phyloP scores from a whole-genome alignment of 768 basidiomycete genomes.

The Lentinula detonsa region DNA sequence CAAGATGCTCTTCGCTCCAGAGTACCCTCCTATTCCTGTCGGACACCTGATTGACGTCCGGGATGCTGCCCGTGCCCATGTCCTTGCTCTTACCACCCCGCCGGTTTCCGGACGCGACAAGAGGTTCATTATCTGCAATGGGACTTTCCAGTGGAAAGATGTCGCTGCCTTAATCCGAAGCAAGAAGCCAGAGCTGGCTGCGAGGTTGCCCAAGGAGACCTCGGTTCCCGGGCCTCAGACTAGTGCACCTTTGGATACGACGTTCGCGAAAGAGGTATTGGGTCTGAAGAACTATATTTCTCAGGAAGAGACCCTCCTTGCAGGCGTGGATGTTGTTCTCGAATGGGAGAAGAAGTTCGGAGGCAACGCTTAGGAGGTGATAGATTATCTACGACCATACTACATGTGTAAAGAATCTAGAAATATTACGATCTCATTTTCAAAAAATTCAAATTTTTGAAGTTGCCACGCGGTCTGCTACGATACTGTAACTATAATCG shows the following conservation, averaged over 20 bases:
- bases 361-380: neutral
- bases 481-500: too few relatives aligned
- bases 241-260: constrained; percentile 5
- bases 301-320: constrained; percentile 5
- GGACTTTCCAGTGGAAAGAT: constrained; percentile 5
- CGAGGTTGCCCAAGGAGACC: constrained; percentile 1
- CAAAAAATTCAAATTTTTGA: too few relatives aligned
- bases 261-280: constrained; percentile 2
- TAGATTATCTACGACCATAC: neutral
- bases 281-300: constrained; percentile 6
- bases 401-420: too few relatives aligned
- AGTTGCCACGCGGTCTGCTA: too few relatives aligned
- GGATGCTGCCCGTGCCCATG: constrained; percentile 10
- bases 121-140: constrained; percentile 2
- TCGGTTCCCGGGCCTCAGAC: constrained; percentile 2
- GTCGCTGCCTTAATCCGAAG: neutral
- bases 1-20: neutral
- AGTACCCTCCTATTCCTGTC: constrained; percentile 4
- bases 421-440: too few relatives aligned
- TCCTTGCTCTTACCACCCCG: constrained; percentile 8
- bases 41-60: constrained; percentile 11
- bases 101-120: constrained; percentile 1
- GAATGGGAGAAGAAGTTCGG: constrained; percentile 8
- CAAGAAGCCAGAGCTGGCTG: constrained; percentile 4
- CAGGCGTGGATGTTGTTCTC: neutral